phyloP scores from a whole-genome alignment of 495 filamentous ascomycete genomes.

The Neurospora cerealis region DNA sequence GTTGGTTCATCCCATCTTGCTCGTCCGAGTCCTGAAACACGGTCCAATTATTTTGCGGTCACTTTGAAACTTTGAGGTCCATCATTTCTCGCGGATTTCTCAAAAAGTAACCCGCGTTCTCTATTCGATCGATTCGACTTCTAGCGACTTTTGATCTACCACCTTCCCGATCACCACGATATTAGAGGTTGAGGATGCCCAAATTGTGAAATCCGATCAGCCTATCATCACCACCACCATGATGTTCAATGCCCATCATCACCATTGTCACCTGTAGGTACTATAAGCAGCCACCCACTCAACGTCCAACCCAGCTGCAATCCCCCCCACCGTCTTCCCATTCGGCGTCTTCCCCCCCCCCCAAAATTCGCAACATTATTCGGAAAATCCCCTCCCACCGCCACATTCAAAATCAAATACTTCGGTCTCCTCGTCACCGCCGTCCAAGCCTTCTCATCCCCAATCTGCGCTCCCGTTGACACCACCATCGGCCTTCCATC shows the following conservation, averaged over 20 bases:
- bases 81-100: neutral
- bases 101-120: neutral
- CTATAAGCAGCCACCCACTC: neutral
- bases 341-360: neutral
- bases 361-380: neutral
- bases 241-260: neutral
- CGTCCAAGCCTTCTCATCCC: neutral
- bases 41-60: neutral
- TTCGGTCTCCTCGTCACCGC: neutral
- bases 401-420: neutral
- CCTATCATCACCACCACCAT: neutral
- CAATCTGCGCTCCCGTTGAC: neutral
- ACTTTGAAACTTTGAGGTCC: neutral
- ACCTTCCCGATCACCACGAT: neutral
- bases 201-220: neutral
- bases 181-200: neutral
- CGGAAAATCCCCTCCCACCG: neutral
- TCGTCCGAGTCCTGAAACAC: neutral
- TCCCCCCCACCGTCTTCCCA: neutral
- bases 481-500: neutral
- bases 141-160: neutral
- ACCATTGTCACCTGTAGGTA: neutral
- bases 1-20: neutral
- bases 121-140: neutral
- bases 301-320: neutral